These are phyloP conservation scores for Paecilomyces dactylethromorphus DNA, from an alignment of 2,329 filamentous ascomycete genomes.

Conservation along the genomic window DNA sequence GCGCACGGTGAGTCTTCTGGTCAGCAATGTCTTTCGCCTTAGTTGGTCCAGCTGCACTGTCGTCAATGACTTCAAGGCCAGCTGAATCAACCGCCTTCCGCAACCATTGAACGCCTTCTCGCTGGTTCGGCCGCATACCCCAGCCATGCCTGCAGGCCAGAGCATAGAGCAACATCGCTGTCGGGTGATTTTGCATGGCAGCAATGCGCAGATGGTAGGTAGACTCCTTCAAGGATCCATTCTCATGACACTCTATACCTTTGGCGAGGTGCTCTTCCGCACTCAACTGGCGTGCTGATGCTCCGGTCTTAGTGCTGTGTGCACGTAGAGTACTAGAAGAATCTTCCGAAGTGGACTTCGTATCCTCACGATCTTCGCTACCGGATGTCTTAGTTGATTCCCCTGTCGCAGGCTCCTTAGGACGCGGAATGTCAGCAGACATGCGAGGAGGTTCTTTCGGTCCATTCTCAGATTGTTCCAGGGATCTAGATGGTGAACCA, in stretches of 20 bases:
- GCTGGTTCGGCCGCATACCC: conserved; percentile 91
- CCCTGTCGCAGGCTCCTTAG: conserved; percentile 8
- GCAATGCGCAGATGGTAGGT: conserved; percentile 93
- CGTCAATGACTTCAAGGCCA: conserved; percentile 73
- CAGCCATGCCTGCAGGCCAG: conserved; percentile 93
- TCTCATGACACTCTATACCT: conserved; percentile 84
- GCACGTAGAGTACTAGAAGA: conserved; percentile 59
- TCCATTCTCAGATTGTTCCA: conserved; percentile 2
- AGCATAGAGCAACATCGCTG: conserved; percentile 92
- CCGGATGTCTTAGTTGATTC: conserved; percentile 3
- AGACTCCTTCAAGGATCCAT: conserved; percentile 81
- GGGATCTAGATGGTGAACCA: conserved; percentile 2
- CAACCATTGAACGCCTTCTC: conserved; percentile 86
- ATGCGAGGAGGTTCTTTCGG: conserved; percentile 1
- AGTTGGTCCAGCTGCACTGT: conserved; percentile 50
- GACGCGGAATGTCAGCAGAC: neutral
- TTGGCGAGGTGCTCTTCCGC: conserved; percentile 84
- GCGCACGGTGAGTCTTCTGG: conserved; percentile 76
- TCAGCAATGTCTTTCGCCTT: conserved; percentile 59
- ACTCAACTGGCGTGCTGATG: conserved; percentile 21
- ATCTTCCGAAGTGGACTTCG: conserved; percentile 49
- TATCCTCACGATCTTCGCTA: conserved; percentile 29
- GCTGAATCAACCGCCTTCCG: conserved; percentile 83
- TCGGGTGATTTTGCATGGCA: conserved; percentile 76
- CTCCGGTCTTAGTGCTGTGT: conserved; percentile 23